Base-by-base conservation (phyloP, 345 rosid species). In the Boechera divaricarpa region DNA sequence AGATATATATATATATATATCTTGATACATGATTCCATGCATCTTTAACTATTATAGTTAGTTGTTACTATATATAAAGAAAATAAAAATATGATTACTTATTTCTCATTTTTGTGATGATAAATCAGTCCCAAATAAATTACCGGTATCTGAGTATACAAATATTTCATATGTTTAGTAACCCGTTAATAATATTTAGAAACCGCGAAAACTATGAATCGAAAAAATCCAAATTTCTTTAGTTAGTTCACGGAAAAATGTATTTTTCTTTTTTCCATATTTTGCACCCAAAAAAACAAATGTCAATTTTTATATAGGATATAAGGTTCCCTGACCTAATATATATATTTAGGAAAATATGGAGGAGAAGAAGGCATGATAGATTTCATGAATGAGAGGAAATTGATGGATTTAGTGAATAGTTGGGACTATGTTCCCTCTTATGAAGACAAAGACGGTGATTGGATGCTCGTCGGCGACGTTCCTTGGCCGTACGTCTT, bases 391-490 rank as follows among this genome's bases (percentile, higher is more conserved):
- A 91, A 85, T 48, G 93, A 89, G 85, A 67, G 84, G 87, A 75
- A 92, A 85, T 80, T 87, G n/a, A 77, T 70, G 87, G 97, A 89
- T 63, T 75, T 91, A 5, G 84, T 89, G 75, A 88, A 81, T 75
- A 83, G 82, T 60, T 86, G 90, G 67, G 95, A 93, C 55, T 90
- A 89, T 83, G 93, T 89, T 82, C 91, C 97, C 57, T 89, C 95
- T 59, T 93, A 93, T 65, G 95, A 93, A 82, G 98, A 93, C 84
- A 93, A 89, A 85, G 98, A 93, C 57, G 93, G 97, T 67, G 98
- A 93, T 54, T 93, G 97, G 98, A 92, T 92, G 98, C 94, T 92
- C 48, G 91, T 92, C 52, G 98, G 98, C 10, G 98, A 92, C 78
- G 98, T 93, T 52, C 98, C 98, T n/a, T 93, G 98, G 98, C 83